A percentile compares a stretch with the other conserved stretches of the same genome.
phyloP scores from a whole-genome alignment of 805 yeast genomes.

The Ogataea pini region DNA sequence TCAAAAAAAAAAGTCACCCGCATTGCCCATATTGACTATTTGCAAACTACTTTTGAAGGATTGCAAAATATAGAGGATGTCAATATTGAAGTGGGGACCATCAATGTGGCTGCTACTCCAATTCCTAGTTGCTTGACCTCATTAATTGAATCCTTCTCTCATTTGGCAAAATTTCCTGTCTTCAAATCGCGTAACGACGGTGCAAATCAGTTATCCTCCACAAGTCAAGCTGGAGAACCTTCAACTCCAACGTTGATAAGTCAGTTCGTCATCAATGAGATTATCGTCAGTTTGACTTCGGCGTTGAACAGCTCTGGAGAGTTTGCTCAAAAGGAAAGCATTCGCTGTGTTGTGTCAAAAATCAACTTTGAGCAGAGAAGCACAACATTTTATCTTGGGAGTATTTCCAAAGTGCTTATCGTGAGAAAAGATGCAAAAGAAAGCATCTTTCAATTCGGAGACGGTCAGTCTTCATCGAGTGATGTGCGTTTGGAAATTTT shows the following conservation, averaged over 20 bases:
- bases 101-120: conserved; percentile 48
- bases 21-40: conserved; percentile 37
- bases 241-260: conserved; percentile 35
- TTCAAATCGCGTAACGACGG: conserved; percentile 3
- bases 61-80: conserved; percentile 37
- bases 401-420: conserved; percentile 39
- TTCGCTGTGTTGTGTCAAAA: conserved; percentile 31
- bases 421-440: conserved; percentile 23
- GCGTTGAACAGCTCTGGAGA: conserved; percentile 43
- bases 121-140: conserved; percentile 41
- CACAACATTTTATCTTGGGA: conserved; percentile 47
- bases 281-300: conserved; percentile 48
- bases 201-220: too few relatives aligned
- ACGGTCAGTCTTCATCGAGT: conserved; percentile 36
- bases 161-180: conserved; percentile 26
- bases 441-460: conserved; percentile 30
- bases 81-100: conserved; percentile 39
- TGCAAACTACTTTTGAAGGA: conserved; percentile 52
- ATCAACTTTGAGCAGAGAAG: conserved; percentile 46
- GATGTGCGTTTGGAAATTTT: conserved; percentile 57
- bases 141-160: conserved; percentile 40
- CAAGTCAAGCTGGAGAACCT: conserved; percentile 20
- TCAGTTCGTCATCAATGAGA: conserved; percentile 38
- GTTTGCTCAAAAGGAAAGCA: conserved; percentile 39
- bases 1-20: conserved; percentile 15